Evolutionary conservation across 176 grass and related monocot species (phyloP).

Genomic region (Canna indica): DNA sequence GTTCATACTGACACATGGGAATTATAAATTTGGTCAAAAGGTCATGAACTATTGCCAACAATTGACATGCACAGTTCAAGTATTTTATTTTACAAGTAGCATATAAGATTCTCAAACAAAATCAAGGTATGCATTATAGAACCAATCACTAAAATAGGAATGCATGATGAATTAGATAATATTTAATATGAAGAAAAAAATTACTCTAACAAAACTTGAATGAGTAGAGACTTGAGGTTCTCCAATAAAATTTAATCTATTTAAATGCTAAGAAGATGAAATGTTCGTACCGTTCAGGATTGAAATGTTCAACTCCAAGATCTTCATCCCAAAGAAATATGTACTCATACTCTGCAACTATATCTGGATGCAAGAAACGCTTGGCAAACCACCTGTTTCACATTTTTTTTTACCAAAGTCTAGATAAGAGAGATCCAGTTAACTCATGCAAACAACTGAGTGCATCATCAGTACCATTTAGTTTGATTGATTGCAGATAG

Average conservation of each 20-base stretch:
- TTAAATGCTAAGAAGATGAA: neutral
- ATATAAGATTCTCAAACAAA: neutral
- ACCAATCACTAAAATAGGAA: too few species aligned
- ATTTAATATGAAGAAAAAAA: too few species aligned
- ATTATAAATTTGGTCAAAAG: neutral
- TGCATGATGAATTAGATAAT: too few species aligned
- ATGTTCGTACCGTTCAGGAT: slow-evolving; percentile 12
- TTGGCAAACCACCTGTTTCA: slow-evolving; percentile 31
- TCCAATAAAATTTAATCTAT: neutral
- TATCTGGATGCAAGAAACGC: slow-evolving; percentile 31
- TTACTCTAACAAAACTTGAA: neutral
- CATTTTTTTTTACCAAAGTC: neutral
- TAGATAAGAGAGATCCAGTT: neutral
- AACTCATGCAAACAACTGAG: neutral
- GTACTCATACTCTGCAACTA: slow-evolving; percentile 22
- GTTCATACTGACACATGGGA: neutral
- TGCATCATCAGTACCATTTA: slow-evolving; percentile 2
- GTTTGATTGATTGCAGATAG: slow-evolving; percentile 20
- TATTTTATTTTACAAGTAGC: neutral
- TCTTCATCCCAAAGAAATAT: slow-evolving; percentile 34
- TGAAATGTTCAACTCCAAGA: slow-evolving; percentile 16
- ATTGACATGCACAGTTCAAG: neutral
- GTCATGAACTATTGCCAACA: neutral
- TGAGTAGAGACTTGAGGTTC: neutral
- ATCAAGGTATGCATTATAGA: too few species aligned